Percentiles rank a stretch among this genome's conserved stretches.
phyloP scores from a whole-genome alignment of 371 early-diverging fungal species.

The Thermomucor indicae-seudaticae region DNA sequence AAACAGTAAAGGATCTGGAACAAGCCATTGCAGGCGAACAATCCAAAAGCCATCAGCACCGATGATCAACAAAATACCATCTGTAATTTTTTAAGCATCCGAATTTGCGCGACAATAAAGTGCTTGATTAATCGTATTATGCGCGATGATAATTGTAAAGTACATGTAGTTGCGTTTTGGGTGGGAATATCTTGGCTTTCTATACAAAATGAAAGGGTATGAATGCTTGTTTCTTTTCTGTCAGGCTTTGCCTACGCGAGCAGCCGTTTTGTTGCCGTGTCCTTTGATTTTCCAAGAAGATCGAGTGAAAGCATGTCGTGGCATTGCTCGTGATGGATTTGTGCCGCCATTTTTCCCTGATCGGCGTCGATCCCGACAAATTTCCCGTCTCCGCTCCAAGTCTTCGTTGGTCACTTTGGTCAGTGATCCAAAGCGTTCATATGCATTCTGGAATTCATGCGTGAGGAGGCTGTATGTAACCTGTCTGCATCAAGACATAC shows the following conservation, averaged over 20 bases:
- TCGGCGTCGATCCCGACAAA: constrained; percentile 32
- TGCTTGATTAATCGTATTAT: too few relatives aligned
- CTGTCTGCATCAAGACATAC: constrained; percentile 9
- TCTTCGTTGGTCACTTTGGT: constrained; percentile 50
- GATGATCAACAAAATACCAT: not conserved
- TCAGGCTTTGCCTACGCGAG: too few relatives aligned
- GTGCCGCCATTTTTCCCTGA: constrained; percentile 17
- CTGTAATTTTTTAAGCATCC: not conserved
- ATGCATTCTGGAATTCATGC: constrained; percentile 21
- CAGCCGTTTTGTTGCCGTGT: too few relatives aligned
- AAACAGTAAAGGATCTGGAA: constrained; percentile 18
- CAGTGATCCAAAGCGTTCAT: constrained; percentile 36
- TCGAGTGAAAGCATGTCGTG: too few relatives aligned
- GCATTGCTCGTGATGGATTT: constrained; percentile 8
- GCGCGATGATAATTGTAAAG: too few relatives aligned
- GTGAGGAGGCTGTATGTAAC: constrained; percentile 14
- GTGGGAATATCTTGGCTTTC: too few relatives aligned
- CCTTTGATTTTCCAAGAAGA: too few relatives aligned
- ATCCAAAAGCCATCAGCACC: not conserved
- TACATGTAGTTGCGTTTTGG: too few relatives aligned
- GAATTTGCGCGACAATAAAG: too few relatives aligned
- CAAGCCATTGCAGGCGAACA: too few relatives aligned
- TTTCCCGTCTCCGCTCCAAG: constrained; percentile 44
- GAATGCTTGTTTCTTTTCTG: too few relatives aligned
- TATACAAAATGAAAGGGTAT: too few relatives aligned